Percentiles rank a stretch among this genome's conserved stretches.
Evolutionary conservation across 495 filamentous ascomycete species (phyloP).

Genomic region (Xylaria scruposa): DNA sequence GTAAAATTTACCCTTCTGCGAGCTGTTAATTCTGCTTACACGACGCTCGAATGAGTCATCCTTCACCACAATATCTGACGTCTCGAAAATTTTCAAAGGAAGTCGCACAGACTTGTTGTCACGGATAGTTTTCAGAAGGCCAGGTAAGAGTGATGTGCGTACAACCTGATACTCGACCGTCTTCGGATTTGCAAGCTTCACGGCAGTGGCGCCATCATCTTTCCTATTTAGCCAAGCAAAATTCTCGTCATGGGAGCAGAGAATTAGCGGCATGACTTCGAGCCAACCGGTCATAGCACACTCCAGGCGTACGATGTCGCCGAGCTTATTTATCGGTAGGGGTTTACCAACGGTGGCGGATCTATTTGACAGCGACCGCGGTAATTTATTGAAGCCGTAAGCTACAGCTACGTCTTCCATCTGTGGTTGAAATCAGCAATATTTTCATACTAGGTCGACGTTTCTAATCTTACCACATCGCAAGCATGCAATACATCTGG

Average conservation of each 20-base stretch:
- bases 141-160: constrained; percentile 85
- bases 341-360: constrained; percentile 77
- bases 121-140: constrained; percentile 90
- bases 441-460: neutral
- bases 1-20: neutral
- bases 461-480: constrained; percentile 64
- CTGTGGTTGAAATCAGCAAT: constrained; percentile 28
- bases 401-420: constrained; percentile 98
- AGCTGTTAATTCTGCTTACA: constrained; percentile 6
- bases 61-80: constrained; percentile 90
- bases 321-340: constrained; percentile 90
- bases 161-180: constrained; percentile 96
- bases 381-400: constrained; percentile 95
- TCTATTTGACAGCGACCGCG: constrained; percentile 80
- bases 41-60: constrained; percentile 75
- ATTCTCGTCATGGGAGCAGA: constrained; percentile 99
- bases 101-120: constrained; percentile 92
- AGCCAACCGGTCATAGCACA: constrained; percentile 94
- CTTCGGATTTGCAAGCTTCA: constrained; percentile 94
- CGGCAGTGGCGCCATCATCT: constrained; percentile 84
- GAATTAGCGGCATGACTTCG: constrained; percentile 94
- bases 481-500: constrained; percentile 95
- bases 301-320: constrained; percentile 89
- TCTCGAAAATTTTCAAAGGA: constrained; percentile 93
- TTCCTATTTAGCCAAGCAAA: constrained; percentile 93